phyloP scores from a whole-genome alignment of 352 stramenopile species.

The Phytophthora fragariaefolia region DNA sequence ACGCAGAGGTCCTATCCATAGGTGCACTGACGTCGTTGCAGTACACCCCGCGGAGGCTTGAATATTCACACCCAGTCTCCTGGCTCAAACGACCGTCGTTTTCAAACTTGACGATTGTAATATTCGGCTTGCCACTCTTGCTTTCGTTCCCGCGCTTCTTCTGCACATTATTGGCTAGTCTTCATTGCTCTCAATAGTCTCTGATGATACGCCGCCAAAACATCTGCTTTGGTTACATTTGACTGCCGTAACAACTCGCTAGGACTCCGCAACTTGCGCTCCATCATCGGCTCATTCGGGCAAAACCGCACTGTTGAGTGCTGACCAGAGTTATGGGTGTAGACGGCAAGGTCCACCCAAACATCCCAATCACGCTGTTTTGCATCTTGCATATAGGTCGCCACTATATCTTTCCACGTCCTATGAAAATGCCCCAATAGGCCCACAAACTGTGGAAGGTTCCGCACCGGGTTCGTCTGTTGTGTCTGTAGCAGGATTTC shows the following conservation, averaged over 20 bases:
- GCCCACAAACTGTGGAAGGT: not conserved
- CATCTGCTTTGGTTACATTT: not conserved
- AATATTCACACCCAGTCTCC: too few relatives aligned
- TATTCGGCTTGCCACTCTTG: too few relatives aligned
- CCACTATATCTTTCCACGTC: not conserved
- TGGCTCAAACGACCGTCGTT: too few relatives aligned
- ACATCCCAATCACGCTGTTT: not conserved
- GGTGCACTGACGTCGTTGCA: too few relatives aligned
- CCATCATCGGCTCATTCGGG: conserved; percentile 1
- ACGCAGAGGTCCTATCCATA: too few relatives aligned
- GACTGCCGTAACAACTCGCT: not conserved
- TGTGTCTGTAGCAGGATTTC: not conserved
- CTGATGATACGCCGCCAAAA: not conserved
- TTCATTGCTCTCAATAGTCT: not conserved
- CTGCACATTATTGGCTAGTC: not conserved
- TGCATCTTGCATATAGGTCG: not conserved
- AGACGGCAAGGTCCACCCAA: not conserved
- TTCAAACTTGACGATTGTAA: too few relatives aligned
- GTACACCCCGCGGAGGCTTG: too few relatives aligned
- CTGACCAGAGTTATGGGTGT: not conserved
- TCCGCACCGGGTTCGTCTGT: not conserved
- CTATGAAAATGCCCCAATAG: not conserved
- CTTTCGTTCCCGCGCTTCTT: not conserved
- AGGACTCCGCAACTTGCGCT: not conserved
- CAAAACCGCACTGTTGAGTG: not conserved